Evolutionary conservation across 2,329 filamentous ascomycete genomes (phyloP), one percentile per base, ranked within the genome.

Genomic region (Fusarium sublunatum): DNA sequence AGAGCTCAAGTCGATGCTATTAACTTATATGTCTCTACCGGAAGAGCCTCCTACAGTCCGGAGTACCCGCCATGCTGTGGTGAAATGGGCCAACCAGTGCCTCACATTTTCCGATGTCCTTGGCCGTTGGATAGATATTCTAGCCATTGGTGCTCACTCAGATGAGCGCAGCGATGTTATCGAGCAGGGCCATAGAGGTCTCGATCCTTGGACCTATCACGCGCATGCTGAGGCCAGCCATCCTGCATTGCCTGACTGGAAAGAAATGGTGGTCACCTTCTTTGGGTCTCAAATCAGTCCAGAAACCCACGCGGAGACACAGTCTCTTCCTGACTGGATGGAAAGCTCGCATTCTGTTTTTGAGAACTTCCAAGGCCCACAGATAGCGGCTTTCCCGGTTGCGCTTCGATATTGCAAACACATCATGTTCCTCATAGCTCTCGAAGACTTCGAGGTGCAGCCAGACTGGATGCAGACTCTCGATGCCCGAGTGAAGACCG

Each of bases 11-110:
- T 69, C 71, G 4, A 82, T 95, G 48, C 81, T 96, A 8, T 78
- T 93, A 8, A 82, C 83, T 26, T 90, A 92, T 66, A 91, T 92
- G 83, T 79, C 78, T 41, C 78, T 85, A 1, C 69, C 79, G 0
- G 81, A 85, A 13, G 77, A 78, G 6, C 69, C 74, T 2, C 78
- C 80, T n/a, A 79, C 85, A 13, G 79, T 88, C n/a, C 84, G 90
- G 65, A 93, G 90, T 69, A 90, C 91, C 31, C 87, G 91, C 7
- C 95, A 93, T 76, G 89, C 92, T 19, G 89, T 89, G 24, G 88
- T 95, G 7, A 91, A 95, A 55, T 97, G 94, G 82, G 92, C 92
- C 10, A 98, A 98, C 72, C 86, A 91, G 46, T 96, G 92, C 70
- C 81, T 99, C 6, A 86, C 90, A 1, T 97, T 92, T 68, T 83